Conservation (phyloP, 345 rosid genomes). For the Excoecaria agallocha region DNA sequence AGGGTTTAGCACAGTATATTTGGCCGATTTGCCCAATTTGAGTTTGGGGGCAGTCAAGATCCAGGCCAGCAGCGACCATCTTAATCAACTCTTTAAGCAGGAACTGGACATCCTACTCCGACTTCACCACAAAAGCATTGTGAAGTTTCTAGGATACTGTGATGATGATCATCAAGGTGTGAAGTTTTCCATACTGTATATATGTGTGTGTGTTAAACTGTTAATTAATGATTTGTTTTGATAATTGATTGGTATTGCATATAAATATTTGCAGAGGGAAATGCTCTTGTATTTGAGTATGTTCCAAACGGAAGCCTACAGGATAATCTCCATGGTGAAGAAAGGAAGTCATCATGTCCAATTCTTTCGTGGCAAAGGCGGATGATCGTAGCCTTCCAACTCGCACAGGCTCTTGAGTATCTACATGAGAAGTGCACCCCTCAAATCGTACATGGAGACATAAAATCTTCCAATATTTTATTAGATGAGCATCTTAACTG, state of each 20-base stretch:
- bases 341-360: background rate
- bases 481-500: slow-evolving; percentile 62
- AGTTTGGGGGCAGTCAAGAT: slow-evolving; percentile 61
- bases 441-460: slow-evolving; percentile 80
- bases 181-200: background rate
- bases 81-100: slow-evolving; percentile 55
- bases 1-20: slow-evolving; percentile 78
- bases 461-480: slow-evolving; percentile 73
- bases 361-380: slow-evolving; percentile 64
- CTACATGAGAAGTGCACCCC: slow-evolving; percentile 68
- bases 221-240: background rate
- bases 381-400: slow-evolving; percentile 58
- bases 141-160: slow-evolving; percentile 72
- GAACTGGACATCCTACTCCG: slow-evolving; percentile 71
- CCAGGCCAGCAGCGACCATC: slow-evolving; percentile 57
- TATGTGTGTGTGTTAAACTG: background rate
- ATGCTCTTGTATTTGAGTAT: slow-evolving; percentile 72
- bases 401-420: slow-evolving; percentile 69
- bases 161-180: slow-evolving; percentile 56
- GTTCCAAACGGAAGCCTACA: slow-evolving; percentile 70
- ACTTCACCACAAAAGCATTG: slow-evolving; percentile 65
- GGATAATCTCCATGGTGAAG: slow-evolving; percentile 50
- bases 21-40: slow-evolving; percentile 47
- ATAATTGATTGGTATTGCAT: too few relatives aligned
- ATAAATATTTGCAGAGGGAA: slow-evolving; percentile 44